Percentiles rank a stretch among this genome's conserved stretches.
Evolutionary conservation across 2,329 filamentous ascomycete species (phyloP).

Genomic region (Curvularia eragrostidis): DNA sequence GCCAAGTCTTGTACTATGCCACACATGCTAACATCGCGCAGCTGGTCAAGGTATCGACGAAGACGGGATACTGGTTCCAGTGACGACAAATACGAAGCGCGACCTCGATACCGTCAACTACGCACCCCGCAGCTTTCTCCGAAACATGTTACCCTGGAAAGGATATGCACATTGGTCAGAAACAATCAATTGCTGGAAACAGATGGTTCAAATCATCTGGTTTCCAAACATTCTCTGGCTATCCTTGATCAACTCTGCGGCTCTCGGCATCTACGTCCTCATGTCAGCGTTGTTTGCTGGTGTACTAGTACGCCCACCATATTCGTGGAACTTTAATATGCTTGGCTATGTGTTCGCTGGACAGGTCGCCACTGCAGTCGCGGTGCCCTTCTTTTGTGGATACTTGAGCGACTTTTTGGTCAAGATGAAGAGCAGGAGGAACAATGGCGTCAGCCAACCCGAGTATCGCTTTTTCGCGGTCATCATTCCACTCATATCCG

Average conservation of each 20-base stretch:
- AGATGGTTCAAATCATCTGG: slow-evolving; percentile 22
- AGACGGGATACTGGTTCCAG: slow-evolving; percentile 14
- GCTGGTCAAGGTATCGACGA: slow-evolving; percentile 20
- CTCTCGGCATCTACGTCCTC: slow-evolving; percentile 20
- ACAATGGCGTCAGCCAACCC: slow-evolving; percentile 10
- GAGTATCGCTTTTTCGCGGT: slow-evolving; percentile 16
- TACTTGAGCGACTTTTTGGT: slow-evolving; percentile 12
- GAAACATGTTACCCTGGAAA: slow-evolving; percentile 20
- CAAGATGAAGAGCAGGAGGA: slow-evolving; percentile 14
- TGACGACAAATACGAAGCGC: slow-evolving; percentile 16
- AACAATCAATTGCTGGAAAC: slow-evolving; percentile 19
- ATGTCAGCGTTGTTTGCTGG: slow-evolving; percentile 21
- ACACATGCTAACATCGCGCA: neutral
- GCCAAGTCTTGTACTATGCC: neutral
- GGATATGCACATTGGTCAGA: slow-evolving; percentile 16
- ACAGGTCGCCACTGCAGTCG: slow-evolving; percentile 16
- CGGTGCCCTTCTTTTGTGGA: slow-evolving; percentile 19
- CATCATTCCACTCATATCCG: slow-evolving; percentile 11
- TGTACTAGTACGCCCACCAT: slow-evolving; percentile 16
- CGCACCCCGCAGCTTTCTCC: slow-evolving; percentile 13
- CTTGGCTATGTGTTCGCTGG: slow-evolving; percentile 21
- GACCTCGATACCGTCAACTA: slow-evolving; percentile 14
- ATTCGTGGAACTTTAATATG: slow-evolving; percentile 15
- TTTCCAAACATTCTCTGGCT: slow-evolving; percentile 22
- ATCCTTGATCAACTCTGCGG: slow-evolving; percentile 13